A percentile compares a stretch with the other conserved stretches of the same genome.
Conservation (phyloP, 768 basidiomycete genomes). For the Cyclocybe aegerita region DNA sequence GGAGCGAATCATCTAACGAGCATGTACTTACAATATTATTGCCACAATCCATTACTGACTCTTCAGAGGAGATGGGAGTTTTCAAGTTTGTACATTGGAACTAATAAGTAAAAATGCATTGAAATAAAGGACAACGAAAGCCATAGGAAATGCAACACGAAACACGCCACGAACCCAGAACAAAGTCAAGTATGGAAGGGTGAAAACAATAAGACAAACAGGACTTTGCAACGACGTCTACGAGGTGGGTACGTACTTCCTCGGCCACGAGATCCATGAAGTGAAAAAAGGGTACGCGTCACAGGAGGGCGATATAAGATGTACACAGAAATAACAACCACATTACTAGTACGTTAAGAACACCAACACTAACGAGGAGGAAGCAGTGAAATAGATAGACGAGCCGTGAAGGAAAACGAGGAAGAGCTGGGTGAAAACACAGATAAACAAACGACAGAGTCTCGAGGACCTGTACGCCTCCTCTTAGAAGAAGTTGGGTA, state of each 20-base stretch:
- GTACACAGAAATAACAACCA: constrained; percentile 12
- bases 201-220: constrained; percentile 1
- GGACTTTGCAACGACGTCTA: background rate
- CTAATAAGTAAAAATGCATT: constrained; percentile 1
- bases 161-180: background rate
- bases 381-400: constrained; percentile 16
- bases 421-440: constrained; percentile 1
- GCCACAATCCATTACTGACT: background rate
- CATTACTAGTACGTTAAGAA: constrained; percentile 16
- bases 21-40: background rate
- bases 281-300: background rate
- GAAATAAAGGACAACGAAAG: background rate
- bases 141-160: background rate
- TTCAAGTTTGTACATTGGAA: constrained; percentile 10
- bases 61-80: background rate
- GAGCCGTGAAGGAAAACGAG: constrained; percentile 6
- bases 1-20: background rate
- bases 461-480: background rate
- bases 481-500: constrained; percentile 64
- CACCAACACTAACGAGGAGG: constrained; percentile 11
- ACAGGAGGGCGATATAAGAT: constrained; percentile 1
- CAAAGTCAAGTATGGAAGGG: background rate
- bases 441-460: background rate
- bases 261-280: background rate
- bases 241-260: background rate